Evolutionary conservation across 139 green algal genomes (phyloP).

Genomic region (Volvox reticuliferus): DNA sequence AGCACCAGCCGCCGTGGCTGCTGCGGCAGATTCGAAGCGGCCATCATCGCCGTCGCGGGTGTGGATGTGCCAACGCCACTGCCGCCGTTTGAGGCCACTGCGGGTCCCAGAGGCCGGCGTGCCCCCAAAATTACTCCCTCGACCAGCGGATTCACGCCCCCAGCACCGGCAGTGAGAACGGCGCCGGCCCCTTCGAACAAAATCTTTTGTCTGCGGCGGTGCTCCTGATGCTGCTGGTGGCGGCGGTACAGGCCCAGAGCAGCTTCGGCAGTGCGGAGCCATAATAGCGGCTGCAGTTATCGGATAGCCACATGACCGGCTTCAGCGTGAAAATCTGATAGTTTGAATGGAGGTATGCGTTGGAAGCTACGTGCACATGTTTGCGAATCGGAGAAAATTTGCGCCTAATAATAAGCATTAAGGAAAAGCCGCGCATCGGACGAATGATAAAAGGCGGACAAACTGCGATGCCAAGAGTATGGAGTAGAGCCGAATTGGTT

Average conservation of each 20-base stretch:
- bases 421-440: no score
- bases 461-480: no score
- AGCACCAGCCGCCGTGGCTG: slow-evolving; percentile 3
- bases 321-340: no score
- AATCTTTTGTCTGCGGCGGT: neutral
- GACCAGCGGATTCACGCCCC: neutral
- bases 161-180: neutral
- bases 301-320: neutral
- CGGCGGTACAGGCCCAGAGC: slow-evolving; percentile 40
- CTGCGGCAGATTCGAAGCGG: neutral
- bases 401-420: no score
- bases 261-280: slow-evolving; percentile 54
- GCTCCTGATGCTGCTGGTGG: slow-evolving; percentile 23
- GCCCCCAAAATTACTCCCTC: neutral
- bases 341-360: no score
- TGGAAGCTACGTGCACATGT: no score
- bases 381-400: no score
- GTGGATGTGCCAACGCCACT: neutral
- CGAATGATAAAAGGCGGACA: no score
- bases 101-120: neutral
- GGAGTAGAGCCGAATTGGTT: no score
- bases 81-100: neutral
- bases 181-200: neutral
- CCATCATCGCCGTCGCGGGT: neutral
- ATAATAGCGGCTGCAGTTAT: slow-evolving; percentile 42